These are phyloP conservation scores for Lipomyces lipofer DNA, from an alignment of 805 yeast species.

Conservation along the genomic window DNA sequence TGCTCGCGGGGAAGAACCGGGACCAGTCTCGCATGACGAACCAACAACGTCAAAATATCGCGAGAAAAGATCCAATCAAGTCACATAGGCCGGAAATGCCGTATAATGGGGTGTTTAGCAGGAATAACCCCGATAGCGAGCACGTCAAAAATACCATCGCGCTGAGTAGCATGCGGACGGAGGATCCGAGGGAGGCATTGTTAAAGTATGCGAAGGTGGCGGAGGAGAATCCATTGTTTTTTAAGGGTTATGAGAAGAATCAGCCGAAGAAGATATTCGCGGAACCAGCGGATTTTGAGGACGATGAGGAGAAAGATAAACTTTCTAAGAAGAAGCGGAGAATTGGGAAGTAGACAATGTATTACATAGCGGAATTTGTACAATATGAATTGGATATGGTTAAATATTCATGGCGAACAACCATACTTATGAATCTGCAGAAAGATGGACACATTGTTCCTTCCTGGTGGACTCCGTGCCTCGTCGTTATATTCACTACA, in stretches of 20 bases:
- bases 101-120: slow-evolving; percentile 25
- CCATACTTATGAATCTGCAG: too few species aligned
- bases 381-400: too few species aligned
- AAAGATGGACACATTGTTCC: too few species aligned
- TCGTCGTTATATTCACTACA: too few species aligned
- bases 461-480: too few species aligned
- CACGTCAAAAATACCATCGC: slow-evolving; percentile 30
- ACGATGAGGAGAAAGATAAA: slow-evolving; percentile 22
- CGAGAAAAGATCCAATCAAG: slow-evolving; percentile 16
- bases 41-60: slow-evolving; percentile 13
- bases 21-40: slow-evolving; percentile 15
- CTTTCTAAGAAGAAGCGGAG: background rate
- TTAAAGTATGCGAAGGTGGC: slow-evolving; percentile 39
- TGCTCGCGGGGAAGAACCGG: background rate
- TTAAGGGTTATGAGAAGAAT: slow-evolving; percentile 26
- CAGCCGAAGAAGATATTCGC: slow-evolving; percentile 27
- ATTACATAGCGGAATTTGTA: too few species aligned
- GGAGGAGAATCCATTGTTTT: slow-evolving; percentile 33
- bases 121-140: slow-evolving; percentile 35
- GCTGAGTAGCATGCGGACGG: slow-evolving; percentile 24
- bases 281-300: slow-evolving; percentile 28
- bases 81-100: slow-evolving; percentile 33
- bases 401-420: too few species aligned
- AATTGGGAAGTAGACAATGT: too few species aligned
- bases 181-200: slow-evolving; percentile 41